Conservation (phyloP, 495 filamentous ascomycete species). For the Chaetomium cochliodes region DNA sequence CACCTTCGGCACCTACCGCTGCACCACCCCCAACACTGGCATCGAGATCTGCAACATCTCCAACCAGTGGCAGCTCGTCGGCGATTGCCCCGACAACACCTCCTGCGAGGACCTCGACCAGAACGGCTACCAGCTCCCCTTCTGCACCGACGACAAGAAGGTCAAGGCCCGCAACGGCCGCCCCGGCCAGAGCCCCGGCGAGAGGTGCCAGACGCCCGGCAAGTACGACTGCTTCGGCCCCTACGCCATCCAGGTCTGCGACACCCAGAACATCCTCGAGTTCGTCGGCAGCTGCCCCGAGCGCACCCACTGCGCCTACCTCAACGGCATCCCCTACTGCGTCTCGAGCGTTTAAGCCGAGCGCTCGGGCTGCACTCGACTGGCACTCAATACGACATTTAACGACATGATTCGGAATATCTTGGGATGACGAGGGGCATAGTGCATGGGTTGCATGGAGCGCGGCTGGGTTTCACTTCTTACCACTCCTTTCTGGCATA, state of each 20-base stretch:
- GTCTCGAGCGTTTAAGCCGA: constrained; percentile 15
- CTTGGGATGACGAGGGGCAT: not conserved
- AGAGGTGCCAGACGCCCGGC: constrained; percentile 24
- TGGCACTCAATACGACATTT: not conserved
- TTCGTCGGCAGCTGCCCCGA: constrained; percentile 26
- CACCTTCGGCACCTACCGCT: constrained; percentile 32
- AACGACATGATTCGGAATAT: not conserved
- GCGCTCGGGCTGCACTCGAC: not conserved
- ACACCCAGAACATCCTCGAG: constrained; percentile 17
- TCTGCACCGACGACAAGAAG: constrained; percentile 24
- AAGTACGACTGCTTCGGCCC: constrained; percentile 28
- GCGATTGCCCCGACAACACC: constrained; percentile 24
- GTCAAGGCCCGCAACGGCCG: constrained; percentile 21
- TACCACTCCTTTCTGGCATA: constrained; percentile 9
- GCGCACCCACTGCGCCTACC: constrained; percentile 25
- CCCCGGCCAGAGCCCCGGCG: constrained; percentile 24
- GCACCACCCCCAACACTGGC: constrained; percentile 28
- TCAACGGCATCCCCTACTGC: constrained; percentile 28
- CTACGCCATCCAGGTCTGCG: constrained; percentile 31
- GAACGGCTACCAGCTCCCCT: constrained; percentile 29
- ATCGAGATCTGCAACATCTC: constrained; percentile 31
- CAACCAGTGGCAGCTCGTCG: constrained; percentile 27
- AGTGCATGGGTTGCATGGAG: not conserved
- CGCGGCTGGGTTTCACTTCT: constrained; percentile 3
- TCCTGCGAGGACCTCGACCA: constrained; percentile 25